Evolutionary conservation across 805 yeast genomes (phyloP), one percentile per base, ranked within the genome.

Genomic region (Pichia kluyveri): DNA sequence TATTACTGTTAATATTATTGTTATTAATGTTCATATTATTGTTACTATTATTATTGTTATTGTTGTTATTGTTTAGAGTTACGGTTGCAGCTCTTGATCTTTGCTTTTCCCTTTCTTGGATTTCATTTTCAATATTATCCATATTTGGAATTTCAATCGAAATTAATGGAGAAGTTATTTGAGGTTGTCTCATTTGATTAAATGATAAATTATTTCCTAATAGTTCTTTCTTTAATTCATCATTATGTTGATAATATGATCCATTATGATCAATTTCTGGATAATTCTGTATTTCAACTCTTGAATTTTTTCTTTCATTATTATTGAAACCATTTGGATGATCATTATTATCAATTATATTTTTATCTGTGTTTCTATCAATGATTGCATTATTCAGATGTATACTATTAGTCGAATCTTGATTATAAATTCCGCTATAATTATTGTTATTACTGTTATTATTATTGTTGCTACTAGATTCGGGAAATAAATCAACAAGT

Each of bases 111-210:
- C 49, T 46, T 44, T 53, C 57, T 30, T 44, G 51, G 49, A 36
- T 48, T 39, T 44, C 23, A 34, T 27, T 32, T 40, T 50, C 46
- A 38, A 48, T 49, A 8, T 41, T 27, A 39, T 77, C 82, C 75
- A 82, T 78, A 52, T 74, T 79, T 5, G 91, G 91, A 40, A 84
- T 85, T 60, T 83, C 90, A 51, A 76, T 76, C 51, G 76, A 76
- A 30, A 75, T 76, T 3, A 83, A 71, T 2, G 87, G 83, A 15
- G 37, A 32, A 12, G 8, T 11, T 11, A 32, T 15, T 8, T 32
- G 8, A 14, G 37, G 44, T 38, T 42, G 51, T 36, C 49, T 40
- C 1, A 40, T n/a, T 42, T 40, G 41, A 41, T 23, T 37, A 7
- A 43, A 32, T 11, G 42, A 36, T 18, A 45, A 42, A 17, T 40